A percentile compares a stretch with the other conserved stretches of the same genome.
These are phyloP conservation scores for Cerrena zonata DNA, from an alignment of 1,284 basidiomycete species.

Conservation along the genomic window DNA sequence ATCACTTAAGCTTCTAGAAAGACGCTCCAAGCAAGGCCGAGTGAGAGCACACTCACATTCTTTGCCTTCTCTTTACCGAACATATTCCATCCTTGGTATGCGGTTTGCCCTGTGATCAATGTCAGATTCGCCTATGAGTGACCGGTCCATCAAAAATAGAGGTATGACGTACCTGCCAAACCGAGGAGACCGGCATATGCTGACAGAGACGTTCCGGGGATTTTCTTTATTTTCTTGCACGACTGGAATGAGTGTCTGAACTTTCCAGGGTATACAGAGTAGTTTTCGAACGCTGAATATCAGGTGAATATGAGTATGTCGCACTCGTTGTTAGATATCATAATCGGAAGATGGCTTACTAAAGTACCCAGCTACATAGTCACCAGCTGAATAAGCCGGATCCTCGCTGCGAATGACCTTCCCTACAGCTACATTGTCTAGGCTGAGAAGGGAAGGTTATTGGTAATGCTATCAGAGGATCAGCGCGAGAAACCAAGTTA, in stretches of 20 bases:
- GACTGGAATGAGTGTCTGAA: constrained; percentile 2
- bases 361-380: constrained; percentile 35
- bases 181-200: constrained; percentile 24
- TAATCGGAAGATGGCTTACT: constrained; percentile 13
- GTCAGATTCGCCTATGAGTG: neutral
- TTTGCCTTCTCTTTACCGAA: constrained; percentile 19
- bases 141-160: neutral
- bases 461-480: neutral
- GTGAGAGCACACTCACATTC: constrained; percentile 1
- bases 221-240: constrained; percentile 16
- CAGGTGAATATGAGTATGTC: neutral
- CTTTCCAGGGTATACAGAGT: constrained; percentile 8
- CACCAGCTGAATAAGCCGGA: constrained; percentile 32
- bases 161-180: constrained; percentile 18
- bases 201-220: constrained; percentile 20
- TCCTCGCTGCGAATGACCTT: constrained; percentile 39
- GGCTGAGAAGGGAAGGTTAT: constrained; percentile 2
- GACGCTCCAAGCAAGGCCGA: too few relatives aligned
- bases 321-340: neutral
- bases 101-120: constrained; percentile 9
- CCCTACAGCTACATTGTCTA: constrained; percentile 30
- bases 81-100: constrained; percentile 15
- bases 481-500: neutral
- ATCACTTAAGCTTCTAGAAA: too few relatives aligned
- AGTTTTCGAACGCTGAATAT: neutral